Conservation (phyloP, 2,329 filamentous ascomycete species). For the Aureobasidium sp. region DNA sequence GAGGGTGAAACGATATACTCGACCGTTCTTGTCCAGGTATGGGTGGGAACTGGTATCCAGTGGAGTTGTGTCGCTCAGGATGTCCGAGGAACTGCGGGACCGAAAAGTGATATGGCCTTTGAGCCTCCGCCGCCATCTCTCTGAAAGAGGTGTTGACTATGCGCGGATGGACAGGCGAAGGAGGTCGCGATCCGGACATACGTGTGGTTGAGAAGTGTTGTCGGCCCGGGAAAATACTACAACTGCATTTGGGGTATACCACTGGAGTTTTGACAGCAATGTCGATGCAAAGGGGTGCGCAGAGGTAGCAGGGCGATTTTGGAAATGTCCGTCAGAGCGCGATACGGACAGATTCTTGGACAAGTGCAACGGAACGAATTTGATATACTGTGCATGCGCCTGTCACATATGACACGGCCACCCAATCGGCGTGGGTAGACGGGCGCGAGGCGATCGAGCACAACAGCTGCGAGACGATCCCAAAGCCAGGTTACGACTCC, state of each 20-base stretch:
- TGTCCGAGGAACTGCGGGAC: constrained; percentile 32
- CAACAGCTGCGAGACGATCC: constrained; percentile 1
- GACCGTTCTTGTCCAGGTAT: neutral
- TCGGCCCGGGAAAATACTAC: neutral
- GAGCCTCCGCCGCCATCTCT: constrained; percentile 38
- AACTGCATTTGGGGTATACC: constrained; percentile 11
- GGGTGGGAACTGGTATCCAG: neutral
- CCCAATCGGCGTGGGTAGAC: neutral
- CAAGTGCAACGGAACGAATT: constrained; percentile 7
- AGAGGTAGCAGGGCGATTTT: neutral
- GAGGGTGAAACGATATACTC: neutral
- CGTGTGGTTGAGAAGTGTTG: constrained; percentile 5
- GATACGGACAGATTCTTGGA: neutral
- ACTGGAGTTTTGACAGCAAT: neutral
- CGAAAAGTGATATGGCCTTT: constrained; percentile 34
- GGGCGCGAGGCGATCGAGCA: constrained; percentile 7
- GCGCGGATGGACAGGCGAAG: constrained; percentile 34
- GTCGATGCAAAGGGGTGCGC: neutral
- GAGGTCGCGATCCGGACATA: constrained; percentile 24
- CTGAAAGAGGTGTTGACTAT: constrained; percentile 24
- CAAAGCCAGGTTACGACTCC: constrained; percentile 7
- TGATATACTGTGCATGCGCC: constrained; percentile 10
- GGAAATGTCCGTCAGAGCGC: neutral
- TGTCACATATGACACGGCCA: neutral
- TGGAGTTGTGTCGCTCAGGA: constrained; percentile 22